Conservation (phyloP, 73 alveolate species). For the Symbiodinium natans region DNA sequence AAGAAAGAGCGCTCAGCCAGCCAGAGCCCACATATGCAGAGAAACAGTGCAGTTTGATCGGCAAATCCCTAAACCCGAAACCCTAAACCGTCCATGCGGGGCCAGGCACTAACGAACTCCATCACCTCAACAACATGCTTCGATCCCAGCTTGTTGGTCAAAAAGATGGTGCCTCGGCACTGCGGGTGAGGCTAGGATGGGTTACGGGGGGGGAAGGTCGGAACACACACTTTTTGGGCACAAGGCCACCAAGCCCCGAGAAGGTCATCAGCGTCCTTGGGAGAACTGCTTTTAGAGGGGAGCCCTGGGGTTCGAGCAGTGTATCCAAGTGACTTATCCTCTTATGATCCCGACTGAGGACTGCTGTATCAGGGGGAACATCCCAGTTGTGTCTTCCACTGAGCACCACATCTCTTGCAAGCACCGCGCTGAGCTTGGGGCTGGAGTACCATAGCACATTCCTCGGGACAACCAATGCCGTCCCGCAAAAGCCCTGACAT, state of each 20-base stretch:
- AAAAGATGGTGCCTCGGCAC: conserved; percentile 27
- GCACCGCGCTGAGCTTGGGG: not conserved
- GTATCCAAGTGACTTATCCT: not conserved
- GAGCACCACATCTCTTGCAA: not conserved
- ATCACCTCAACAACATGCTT: conserved; percentile 58
- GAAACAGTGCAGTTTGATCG: too few relatives aligned
- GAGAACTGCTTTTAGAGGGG: too few relatives aligned
- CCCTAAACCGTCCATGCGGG: too few relatives aligned
- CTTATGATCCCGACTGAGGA: not conserved
- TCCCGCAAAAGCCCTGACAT: too few relatives aligned
- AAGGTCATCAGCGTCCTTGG: not conserved
- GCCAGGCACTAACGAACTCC: conserved; percentile 29
- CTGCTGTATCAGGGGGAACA: not conserved
- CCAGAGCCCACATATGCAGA: too few relatives aligned
- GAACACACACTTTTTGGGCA: not conserved
- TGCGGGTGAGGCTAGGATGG: not conserved
- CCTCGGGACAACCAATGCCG: not conserved
- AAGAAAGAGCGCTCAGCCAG: too few relatives aligned
- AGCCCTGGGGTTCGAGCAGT: too few relatives aligned
- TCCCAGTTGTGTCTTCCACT: not conserved
- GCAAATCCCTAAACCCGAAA: too few relatives aligned
- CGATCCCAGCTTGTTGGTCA: conserved; percentile 42
- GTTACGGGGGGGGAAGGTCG: not conserved
- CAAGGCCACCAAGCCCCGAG: conserved; percentile 5
- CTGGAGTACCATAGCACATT: not conserved